These are phyloP conservation scores for Spencermartinsiella ligniputridi DNA, from an alignment of 1,139 yeast species.

Conservation along the genomic window DNA sequence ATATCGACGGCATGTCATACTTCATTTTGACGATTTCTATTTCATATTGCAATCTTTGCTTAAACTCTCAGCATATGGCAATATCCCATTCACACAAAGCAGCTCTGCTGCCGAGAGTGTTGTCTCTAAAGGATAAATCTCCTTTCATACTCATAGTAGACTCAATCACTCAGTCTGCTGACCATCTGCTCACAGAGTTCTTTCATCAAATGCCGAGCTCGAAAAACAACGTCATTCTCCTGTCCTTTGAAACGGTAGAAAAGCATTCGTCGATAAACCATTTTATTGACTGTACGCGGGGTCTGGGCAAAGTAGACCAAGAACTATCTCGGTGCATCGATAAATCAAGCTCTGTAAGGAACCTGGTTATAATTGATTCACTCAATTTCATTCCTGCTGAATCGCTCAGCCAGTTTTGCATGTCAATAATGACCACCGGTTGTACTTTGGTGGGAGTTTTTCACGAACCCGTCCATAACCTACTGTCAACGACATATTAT, in stretches of 20 bases:
- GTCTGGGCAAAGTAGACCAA: slow-evolving; percentile 22
- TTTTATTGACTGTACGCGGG: slow-evolving; percentile 46
- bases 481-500: slow-evolving; percentile 25
- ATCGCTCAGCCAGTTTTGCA: slow-evolving; percentile 49
- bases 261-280: slow-evolving; percentile 47
- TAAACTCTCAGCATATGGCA: slow-evolving; percentile 13
- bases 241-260: slow-evolving; percentile 58
- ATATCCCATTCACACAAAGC: slow-evolving; percentile 29
- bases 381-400: slow-evolving; percentile 53
- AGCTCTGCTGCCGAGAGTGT: slow-evolving; percentile 42
- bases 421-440: slow-evolving; percentile 51
- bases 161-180: slow-evolving; percentile 63
- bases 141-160: slow-evolving; percentile 71
- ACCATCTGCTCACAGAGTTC: slow-evolving; percentile 54
- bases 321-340: slow-evolving; percentile 10
- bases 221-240: slow-evolving; percentile 37
- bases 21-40: too few species aligned
- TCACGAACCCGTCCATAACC: slow-evolving; percentile 36
- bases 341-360: slow-evolving; percentile 10
- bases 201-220: slow-evolving; percentile 36
- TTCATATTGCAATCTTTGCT: too few species aligned
- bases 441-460: slow-evolving; percentile 55
- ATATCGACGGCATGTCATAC: too few species aligned
- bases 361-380: slow-evolving; percentile 56
- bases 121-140: slow-evolving; percentile 64